Conservation (phyloP, 768 basidiomycete species). For the Suillus occidentalis region DNA sequence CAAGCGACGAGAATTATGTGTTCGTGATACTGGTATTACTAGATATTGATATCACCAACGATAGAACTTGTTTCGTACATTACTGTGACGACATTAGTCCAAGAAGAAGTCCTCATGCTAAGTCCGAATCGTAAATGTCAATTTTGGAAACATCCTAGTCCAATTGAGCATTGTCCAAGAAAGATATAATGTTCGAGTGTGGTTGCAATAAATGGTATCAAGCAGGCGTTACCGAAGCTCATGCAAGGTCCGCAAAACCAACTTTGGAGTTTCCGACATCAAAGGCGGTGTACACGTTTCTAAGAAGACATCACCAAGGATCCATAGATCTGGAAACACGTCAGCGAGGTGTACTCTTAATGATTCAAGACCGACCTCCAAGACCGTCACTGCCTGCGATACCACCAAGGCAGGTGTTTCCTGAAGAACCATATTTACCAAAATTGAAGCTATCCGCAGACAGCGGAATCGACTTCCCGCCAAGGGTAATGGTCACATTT, state of each 20-base stretch:
- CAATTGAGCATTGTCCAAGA: background rate
- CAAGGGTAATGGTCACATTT: slow-evolving; percentile 34
- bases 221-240: slow-evolving; percentile 4
- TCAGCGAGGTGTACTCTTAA: background rate
- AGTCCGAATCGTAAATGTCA: slow-evolving; percentile 1
- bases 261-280: slow-evolving; percentile 39
- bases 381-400: slow-evolving; percentile 16
- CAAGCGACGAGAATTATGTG: background rate
- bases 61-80: background rate
- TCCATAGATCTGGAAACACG: slow-evolving; percentile 27
- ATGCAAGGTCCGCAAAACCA: slow-evolving; percentile 40
- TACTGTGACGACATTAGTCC: background rate
- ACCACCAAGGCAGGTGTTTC: slow-evolving; percentile 20
- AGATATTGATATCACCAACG: background rate
- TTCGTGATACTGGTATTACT: background rate
- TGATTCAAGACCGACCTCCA: slow-evolving; percentile 19
- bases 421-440: slow-evolving; percentile 24
- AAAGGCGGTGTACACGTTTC: slow-evolving; percentile 47
- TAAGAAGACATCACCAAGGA: slow-evolving; percentile 43
- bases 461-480: slow-evolving; percentile 32
- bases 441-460: slow-evolving; percentile 36
- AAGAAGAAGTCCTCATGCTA: background rate
- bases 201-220: background rate
- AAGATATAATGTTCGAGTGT: background rate
- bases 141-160: background rate